phyloP scores from a whole-genome alignment of 192 early-diverging fungal genomes.

The Gryganskiella cystojenkinii region DNA sequence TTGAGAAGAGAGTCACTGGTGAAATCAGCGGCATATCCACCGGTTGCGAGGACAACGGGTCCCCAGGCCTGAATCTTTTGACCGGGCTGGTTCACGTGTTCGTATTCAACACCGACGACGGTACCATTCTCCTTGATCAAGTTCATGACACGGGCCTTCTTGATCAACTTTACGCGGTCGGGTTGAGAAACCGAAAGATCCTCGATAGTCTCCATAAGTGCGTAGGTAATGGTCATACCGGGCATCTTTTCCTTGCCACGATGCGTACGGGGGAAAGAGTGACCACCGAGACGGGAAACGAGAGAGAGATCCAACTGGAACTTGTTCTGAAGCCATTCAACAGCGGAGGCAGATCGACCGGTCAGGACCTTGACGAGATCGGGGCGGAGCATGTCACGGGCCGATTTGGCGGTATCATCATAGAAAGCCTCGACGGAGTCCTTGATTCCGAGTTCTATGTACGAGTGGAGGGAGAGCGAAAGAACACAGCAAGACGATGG shows the following conservation, averaged over 20 bases:
- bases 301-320: constrained; percentile 91
- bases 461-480: not conserved
- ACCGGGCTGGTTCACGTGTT: constrained; percentile 61
- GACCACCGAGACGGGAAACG: constrained; percentile 91
- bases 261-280: constrained; percentile 94
- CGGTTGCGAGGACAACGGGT: constrained; percentile 92
- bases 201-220: constrained; percentile 85
- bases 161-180: constrained; percentile 79
- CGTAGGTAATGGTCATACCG: constrained; percentile 96
- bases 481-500: not conserved
- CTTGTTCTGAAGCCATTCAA: constrained; percentile 93
- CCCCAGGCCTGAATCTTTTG: constrained; percentile 71
- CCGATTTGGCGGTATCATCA: constrained; percentile 88
- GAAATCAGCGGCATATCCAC: constrained; percentile 96
- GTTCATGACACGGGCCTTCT: constrained; percentile 84
- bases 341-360: constrained; percentile 85
- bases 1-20: constrained; percentile 78
- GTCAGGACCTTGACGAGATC: constrained; percentile 88
- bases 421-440: constrained; percentile 90
- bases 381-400: constrained; percentile 82
- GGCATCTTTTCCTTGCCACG: constrained; percentile 86
- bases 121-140: constrained; percentile 72
- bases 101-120: constrained; percentile 88
- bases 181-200: constrained; percentile 73
- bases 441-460: constrained; percentile 63